Percentiles rank a stretch among this genome's conserved stretches.
Evolutionary conservation across 2,329 filamentous ascomycete species (phyloP).

Genomic region (Rhytidhysteron rufulum): DNA sequence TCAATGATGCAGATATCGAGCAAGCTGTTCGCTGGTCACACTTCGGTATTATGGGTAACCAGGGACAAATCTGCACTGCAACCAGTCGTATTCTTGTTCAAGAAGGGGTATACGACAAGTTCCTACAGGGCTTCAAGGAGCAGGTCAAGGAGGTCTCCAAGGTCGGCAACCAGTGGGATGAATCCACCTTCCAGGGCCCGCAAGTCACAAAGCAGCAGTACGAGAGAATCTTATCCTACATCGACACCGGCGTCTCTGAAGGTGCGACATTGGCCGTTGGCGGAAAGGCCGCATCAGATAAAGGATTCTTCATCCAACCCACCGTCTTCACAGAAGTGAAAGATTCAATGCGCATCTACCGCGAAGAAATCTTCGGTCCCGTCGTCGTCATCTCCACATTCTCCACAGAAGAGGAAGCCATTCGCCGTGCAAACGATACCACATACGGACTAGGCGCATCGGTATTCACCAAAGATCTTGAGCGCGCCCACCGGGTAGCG

Average conservation of each 20-base stretch:
- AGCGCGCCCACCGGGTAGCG: conserved; percentile 42
- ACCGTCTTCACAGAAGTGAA: conserved; percentile 56
- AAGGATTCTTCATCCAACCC: conserved; percentile 55
- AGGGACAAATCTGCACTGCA: no score
- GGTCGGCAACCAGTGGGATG: conserved; percentile 41
- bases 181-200: conserved; percentile 42
- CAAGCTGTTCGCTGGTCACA: conserved; percentile 63
- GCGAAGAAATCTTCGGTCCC: conserved; percentile 58
- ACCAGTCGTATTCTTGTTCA: conserved; percentile 52
- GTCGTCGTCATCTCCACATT: conserved; percentile 61
- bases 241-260: conserved; percentile 42
- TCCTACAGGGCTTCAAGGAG: conserved; percentile 39
- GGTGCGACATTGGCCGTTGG: conserved; percentile 49
- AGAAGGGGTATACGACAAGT: conserved; percentile 48
- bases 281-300: conserved; percentile 32
- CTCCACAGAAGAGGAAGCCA: conserved; percentile 49
- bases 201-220: conserved; percentile 45
- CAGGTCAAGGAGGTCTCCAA: conserved; percentile 27
- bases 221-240: conserved; percentile 41
- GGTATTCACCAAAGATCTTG: conserved; percentile 49
- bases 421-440: conserved; percentile 41
- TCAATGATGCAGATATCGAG: conserved; percentile 52
- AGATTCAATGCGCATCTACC: conserved; percentile 50
- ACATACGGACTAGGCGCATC: conserved; percentile 48
- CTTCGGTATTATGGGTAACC: conserved; percentile 52